Evolutionary conservation across 2,329 filamentous ascomycete genomes (phyloP), one percentile per base, ranked within the genome.

Genomic region (Cercospora zeina): DNA sequence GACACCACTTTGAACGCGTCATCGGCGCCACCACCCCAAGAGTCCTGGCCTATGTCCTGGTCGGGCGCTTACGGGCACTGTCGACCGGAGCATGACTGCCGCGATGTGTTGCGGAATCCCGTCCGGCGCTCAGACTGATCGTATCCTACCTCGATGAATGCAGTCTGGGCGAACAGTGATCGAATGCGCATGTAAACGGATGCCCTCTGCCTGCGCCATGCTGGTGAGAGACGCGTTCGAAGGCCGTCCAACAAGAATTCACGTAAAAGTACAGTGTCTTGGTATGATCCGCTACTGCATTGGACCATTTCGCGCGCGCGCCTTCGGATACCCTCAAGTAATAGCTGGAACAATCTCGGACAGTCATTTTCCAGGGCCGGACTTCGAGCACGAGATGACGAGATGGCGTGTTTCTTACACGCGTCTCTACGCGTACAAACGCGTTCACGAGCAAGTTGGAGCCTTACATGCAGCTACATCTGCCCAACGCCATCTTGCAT

Each of bases 291-390:
- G 6, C 31, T 34, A 34, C 9, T 9, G 31, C 31, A 34, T 34
- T 34, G 31, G 8, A 34, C 63, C 65, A 63, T 47, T 49, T 66
- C 50, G 66, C 66, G 63, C 66, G 66, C 66, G 66, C 31, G 31
- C 8, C 31, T 34, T 2, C 11, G 8, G 31, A 10, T 10, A 34
- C 8, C 65, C 59, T 58, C 62, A 16, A 36, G 37, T 6, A 27
- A 27, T 27, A 27, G 3, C 24, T 27, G 24, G 24, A 27, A 27
- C 24, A 6, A 27, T 27, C 24, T 27, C 24, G 24, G 24, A 53
- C 1, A 33, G 30, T 45, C 59, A 59, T 9, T 8, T 56, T 8
- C 27, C 24, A 16, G n/a, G 34, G 27, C 53, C 16, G 13, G 7
- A 14, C 8, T 30, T 2, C 2, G 13, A 45, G 24, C 56, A 51